phyloP scores from a whole-genome alignment of 2,329 filamentous ascomycete species.

The Aureobasidium vineae region DNA sequence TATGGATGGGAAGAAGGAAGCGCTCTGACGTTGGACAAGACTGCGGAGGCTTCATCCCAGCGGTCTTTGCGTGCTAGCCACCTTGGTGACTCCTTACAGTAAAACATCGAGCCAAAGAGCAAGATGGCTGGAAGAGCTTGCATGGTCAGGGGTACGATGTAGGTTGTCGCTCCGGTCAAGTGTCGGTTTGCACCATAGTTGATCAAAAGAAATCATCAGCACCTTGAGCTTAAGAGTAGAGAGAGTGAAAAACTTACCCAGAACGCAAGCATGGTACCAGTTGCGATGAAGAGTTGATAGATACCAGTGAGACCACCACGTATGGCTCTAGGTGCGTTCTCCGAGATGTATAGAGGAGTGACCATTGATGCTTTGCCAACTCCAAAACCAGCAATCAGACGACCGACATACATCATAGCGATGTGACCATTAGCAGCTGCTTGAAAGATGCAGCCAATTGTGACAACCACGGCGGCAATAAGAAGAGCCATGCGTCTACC shows the following conservation, averaged over 20 bases:
- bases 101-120: conserved; percentile 59
- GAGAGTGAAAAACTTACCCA: conserved; percentile 42
- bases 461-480: conserved; percentile 56
- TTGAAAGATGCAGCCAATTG: conserved; percentile 64
- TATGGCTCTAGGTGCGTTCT: conserved; percentile 59
- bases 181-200: conserved; percentile 40
- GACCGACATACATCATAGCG: conserved; percentile 63
- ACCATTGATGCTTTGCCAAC: conserved; percentile 35
- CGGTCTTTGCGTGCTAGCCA: conserved; percentile 67
- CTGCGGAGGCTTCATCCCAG: conserved; percentile 61
- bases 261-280: conserved; percentile 53
- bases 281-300: conserved; percentile 59
- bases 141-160: conserved; percentile 62
- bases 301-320: conserved; percentile 60
- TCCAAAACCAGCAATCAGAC: conserved; percentile 57
- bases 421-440: conserved; percentile 60
- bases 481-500: conserved; percentile 59
- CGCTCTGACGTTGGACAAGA: conserved; percentile 59
- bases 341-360: conserved; percentile 58
- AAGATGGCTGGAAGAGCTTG: conserved; percentile 63
- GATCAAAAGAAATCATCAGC: background rate
- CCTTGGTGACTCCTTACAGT: conserved; percentile 63
- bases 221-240: background rate
- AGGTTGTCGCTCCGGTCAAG: conserved; percentile 51
- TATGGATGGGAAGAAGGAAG: conserved; percentile 60